phyloP scores from a whole-genome alignment of 345 rosid genomes.

The Barbarea vulgaris region DNA sequence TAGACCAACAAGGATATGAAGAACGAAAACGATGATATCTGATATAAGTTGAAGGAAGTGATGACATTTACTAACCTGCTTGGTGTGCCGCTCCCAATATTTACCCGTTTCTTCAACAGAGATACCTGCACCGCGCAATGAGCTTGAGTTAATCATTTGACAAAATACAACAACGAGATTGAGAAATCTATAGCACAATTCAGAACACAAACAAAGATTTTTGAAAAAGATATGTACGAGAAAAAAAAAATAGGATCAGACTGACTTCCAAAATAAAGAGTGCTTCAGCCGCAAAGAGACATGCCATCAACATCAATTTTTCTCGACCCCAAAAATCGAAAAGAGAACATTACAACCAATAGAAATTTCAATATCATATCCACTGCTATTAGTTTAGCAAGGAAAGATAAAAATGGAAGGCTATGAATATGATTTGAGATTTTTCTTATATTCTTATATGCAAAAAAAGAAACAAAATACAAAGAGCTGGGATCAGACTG shows the following conservation, averaged over 20 bases:
- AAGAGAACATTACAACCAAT: not conserved
- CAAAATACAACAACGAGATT: not conserved
- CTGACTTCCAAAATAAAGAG: constrained; percentile 48
- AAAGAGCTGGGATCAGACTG: constrained; percentile 55
- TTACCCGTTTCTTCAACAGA: constrained; percentile 69
- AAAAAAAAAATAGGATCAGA: constrained; percentile 40
- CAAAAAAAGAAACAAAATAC: not conserved
- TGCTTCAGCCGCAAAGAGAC: constrained; percentile 33
- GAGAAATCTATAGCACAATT: not conserved
- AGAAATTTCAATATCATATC: not conserved
- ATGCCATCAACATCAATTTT: not conserved
- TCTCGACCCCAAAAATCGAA: constrained; percentile 14
- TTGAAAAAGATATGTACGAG: not conserved
- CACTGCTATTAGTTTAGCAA: not conserved
- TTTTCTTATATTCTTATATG: not conserved
- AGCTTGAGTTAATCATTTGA: not conserved
- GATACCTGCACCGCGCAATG: constrained; percentile 54
- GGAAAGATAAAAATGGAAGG: not conserved
- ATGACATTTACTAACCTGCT: constrained; percentile 57
- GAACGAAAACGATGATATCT: not conserved
- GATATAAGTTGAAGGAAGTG: not conserved
- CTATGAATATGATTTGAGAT: not conserved
- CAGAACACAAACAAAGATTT: not conserved
- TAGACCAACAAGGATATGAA: not conserved
- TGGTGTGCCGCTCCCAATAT: constrained; percentile 88